Base-by-base conservation (phyloP, 495 filamentous ascomycete species). In the Neurospora africana region DNA sequence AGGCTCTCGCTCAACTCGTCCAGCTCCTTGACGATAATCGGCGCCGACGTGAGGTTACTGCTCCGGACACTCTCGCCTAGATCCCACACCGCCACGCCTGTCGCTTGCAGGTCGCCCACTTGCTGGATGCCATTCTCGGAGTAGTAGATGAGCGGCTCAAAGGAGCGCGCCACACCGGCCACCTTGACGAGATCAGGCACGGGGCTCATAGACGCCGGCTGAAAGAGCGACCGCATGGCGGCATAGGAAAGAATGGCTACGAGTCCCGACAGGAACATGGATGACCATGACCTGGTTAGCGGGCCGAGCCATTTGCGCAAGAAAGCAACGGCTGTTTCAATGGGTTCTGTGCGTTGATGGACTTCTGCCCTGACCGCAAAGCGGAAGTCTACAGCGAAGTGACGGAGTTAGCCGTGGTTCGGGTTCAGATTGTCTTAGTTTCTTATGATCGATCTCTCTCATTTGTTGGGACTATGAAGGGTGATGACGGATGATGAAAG, bases 101-200 rank as follows among this genome's bases (percentile, higher is more conserved):
- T 95, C 58, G 95, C 93, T 78, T 96, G 93, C 15, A 97, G 84
- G 43, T 93, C 92, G 40, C 89, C 89, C 27, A 97, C 92, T 78
- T 97, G 93, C 72, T 90, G 87, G 36, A 92, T 89, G 17, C 92
- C 93, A 78, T 94, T 91, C 75, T 97, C 93, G 0, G 94, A 96
- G 78, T 94, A 96, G 82, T 93, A 93, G 47, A 97, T 95, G 36
- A 97, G 82, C 1, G 94, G 94, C 77, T 97, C 94, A 76, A 97
- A 95, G 3, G 92, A 91, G 76, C 91, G 91, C 69, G 94, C 94
- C 70, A 97, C 87, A 68, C 91, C 87, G 5, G 94, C 93, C 36
- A 96, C 91, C 80, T 96, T 97, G 75, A 97, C 91, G 19, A 97
- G 85, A 80, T 97, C 93, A 5, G 94, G 94, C 1, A 92, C 91